A percentile compares a stretch with the other conserved stretches of the same genome.
Evolutionary conservation across 768 basidiomycete species (phyloP).

Genomic region (Pholiota conissans): DNA sequence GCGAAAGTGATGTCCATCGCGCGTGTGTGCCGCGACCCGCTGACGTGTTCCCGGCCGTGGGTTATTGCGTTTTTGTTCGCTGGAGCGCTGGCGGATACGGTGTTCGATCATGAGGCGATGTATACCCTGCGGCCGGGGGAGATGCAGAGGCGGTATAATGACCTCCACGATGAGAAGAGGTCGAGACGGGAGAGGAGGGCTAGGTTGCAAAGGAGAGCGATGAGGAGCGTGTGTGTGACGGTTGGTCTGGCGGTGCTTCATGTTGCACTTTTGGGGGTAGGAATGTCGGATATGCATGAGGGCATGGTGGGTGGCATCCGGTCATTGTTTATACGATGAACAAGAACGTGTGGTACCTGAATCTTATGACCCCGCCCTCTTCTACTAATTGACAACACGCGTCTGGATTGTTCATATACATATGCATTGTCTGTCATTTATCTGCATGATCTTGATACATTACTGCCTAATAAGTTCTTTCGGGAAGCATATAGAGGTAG

Average conservation of each 20-base stretch:
- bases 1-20: slow-evolving; percentile 22
- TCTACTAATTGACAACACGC: no score
- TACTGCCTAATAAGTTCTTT: no score
- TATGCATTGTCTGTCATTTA: no score
- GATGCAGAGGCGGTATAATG: neutral
- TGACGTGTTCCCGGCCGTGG: slow-evolving; percentile 15
- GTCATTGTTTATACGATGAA: neutral
- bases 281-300: neutral
- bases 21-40: slow-evolving; percentile 14
- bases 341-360: no score
- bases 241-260: slow-evolving; percentile 21
- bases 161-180: neutral
- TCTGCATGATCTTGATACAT: no score
- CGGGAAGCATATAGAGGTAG: no score
- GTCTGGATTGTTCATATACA: no score
- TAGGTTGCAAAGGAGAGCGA: neutral
- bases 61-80: slow-evolving; percentile 19
- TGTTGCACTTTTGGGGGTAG: slow-evolving; percentile 12
- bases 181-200: neutral
- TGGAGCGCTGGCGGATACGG: slow-evolving; percentile 24
- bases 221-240: slow-evolving; percentile 15
- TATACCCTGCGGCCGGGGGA: neutral
- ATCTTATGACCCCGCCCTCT: no score
- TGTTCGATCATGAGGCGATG: slow-evolving; percentile 20
- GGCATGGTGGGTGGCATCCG: neutral